Conservation (phyloP, 495 filamentous ascomycete species). For the Trichoderma virens region DNA sequence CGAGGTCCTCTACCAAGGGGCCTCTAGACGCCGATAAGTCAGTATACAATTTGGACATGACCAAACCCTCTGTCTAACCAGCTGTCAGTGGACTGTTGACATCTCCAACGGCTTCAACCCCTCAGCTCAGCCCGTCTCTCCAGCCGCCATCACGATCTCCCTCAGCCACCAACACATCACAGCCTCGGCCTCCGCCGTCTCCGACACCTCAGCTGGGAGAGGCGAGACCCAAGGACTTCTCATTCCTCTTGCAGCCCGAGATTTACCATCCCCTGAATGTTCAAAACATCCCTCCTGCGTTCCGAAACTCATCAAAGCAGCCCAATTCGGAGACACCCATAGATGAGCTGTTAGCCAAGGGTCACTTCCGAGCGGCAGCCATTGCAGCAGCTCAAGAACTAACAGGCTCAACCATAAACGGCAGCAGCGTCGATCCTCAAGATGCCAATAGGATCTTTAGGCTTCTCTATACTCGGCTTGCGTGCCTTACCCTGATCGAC, state of each 20-base stretch:
- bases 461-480: slow-evolving; percentile 73
- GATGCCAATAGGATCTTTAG: slow-evolving; percentile 61
- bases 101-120: slow-evolving; percentile 13
- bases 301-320: slow-evolving; percentile 40
- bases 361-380: slow-evolving; percentile 67
- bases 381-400: slow-evolving; percentile 65
- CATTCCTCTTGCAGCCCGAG: slow-evolving; percentile 67
- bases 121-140: slow-evolving; percentile 14
- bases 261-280: slow-evolving; percentile 74
- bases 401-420: slow-evolving; percentile 30
- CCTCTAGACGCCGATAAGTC: slow-evolving; percentile 50
- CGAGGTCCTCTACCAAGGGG: slow-evolving; percentile 47
- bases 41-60: slow-evolving; percentile 13
- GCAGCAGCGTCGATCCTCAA: slow-evolving; percentile 37
- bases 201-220: slow-evolving; percentile 10
- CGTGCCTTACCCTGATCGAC: slow-evolving; percentile 71
- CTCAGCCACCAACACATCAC: slow-evolving; percentile 2
- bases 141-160: slow-evolving; percentile 16
- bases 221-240: slow-evolving; percentile 58
- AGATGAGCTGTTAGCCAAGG: slow-evolving; percentile 43
- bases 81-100: slow-evolving; percentile 9
- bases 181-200: slow-evolving; percentile 13
- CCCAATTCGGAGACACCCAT: slow-evolving; percentile 43
- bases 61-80: slow-evolving; percentile 1
- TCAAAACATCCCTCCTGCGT: slow-evolving; percentile 55